phyloP scores from a whole-genome alignment of 768 basidiomycete genomes.

The Lyophyllum shimeji region DNA sequence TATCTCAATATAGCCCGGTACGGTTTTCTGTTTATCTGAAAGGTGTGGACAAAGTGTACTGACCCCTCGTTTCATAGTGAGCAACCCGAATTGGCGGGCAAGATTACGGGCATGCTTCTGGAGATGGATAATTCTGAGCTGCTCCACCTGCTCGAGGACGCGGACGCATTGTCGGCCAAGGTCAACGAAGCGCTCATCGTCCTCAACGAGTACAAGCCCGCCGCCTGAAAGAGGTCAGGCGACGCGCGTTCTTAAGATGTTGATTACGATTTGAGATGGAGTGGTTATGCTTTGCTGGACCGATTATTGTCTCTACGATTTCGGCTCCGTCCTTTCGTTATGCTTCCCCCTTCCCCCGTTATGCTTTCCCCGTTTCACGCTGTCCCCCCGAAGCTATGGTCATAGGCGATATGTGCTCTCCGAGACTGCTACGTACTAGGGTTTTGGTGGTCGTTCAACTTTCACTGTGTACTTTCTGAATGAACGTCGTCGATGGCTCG shows the following conservation, averaged over 20 bases:
- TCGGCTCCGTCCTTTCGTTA: slow-evolving; percentile 52
- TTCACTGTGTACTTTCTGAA: slow-evolving; percentile 12
- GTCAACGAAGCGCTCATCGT: slow-evolving; percentile 89
- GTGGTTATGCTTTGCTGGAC: slow-evolving; percentile 23
- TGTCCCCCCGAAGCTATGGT: slow-evolving; percentile 22
- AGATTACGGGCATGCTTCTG: slow-evolving; percentile 97
- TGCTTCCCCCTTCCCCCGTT: slow-evolving; percentile 26
- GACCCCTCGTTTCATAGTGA: slow-evolving; percentile 37
- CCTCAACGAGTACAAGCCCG: slow-evolving; percentile 69
- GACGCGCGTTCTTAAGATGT: background rate
- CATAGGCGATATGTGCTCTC: slow-evolving; percentile 20
- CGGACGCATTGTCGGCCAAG: slow-evolving; percentile 86
- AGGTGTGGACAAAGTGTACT: background rate
- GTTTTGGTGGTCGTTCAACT: slow-evolving; percentile 51
- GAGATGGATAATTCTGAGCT: slow-evolving; percentile 99
- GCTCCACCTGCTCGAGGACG: slow-evolving; percentile 79
- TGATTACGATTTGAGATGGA: slow-evolving; percentile 2
- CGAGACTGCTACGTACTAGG: slow-evolving; percentile 23
- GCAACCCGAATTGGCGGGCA: slow-evolving; percentile 95
- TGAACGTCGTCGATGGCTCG: slow-evolving; percentile 14
- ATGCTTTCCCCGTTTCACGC: slow-evolving; percentile 34
- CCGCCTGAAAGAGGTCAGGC: background rate
- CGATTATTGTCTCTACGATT: slow-evolving; percentile 25
- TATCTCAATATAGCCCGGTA: slow-evolving; percentile 88
- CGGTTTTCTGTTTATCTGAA: slow-evolving; percentile 28